Evolutionary conservation across 176 grass and related monocot genomes (phyloP), one percentile per base, ranked within the genome.

Genomic region (Cenchrus fungigraminus): DNA sequence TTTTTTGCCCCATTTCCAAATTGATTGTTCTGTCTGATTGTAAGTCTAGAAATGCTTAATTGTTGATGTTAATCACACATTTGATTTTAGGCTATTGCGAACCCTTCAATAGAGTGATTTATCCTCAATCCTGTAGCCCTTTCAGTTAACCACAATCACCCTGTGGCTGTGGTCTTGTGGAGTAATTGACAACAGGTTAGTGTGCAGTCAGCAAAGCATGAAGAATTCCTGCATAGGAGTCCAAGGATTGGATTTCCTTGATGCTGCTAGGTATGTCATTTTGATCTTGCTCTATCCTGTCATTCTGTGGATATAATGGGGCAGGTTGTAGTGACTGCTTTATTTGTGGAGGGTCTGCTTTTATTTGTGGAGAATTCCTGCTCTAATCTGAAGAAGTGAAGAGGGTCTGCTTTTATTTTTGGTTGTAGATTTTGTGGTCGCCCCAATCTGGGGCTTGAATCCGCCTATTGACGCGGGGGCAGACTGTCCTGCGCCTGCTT

Each of bases 31-130:
- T n/a, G 44, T 86, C 28, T 79, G 68, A 68, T 76, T 17, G 56
- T 10, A 56, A 87, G 64, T 31, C 32, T 85, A 60, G 64, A 89
- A 89, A 70, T 85, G 55, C 49, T 73, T 85, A 71, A 81, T 61
- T 17, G 42, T 74, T 15, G 37, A 50, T 51, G 61, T 69, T 28
- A 69, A 22, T 81, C 50, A 16, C 20, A 19, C 53, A 60, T 81
- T 69, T 0, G 50, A 51, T 15, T 51, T 68, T 67, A 37, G 62
- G 25, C 1, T 51, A 79, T 20, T 15, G 22, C 6, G 71, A 11
- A 19, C 47, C 12, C n/a, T 28, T 53, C 14, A 49, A 37, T 32
- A 25, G 25, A 77, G 62, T 51, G 68, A 40, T 28, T 4, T 84
- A 11, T 51, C 52, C 40, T 40, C 37, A 68, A 29, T 51, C 19